Evolutionary conservation across 805 yeast genomes (phyloP).

Genomic region (Metschnikowia corniflorae): DNA sequence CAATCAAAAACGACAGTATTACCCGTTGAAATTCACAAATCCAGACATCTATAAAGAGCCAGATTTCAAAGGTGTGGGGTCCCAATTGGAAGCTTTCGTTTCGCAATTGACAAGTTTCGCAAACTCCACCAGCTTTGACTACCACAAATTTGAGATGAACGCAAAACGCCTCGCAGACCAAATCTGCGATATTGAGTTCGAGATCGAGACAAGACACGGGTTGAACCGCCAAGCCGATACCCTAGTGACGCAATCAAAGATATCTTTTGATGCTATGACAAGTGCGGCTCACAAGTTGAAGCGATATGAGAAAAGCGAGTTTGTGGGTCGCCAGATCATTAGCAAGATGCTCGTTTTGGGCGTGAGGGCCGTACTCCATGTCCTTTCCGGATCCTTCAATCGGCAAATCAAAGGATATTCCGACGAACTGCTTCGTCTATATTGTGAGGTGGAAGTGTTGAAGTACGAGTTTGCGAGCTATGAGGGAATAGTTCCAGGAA

Average conservation of each 20-base stretch:
- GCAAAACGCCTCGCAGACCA: neutral
- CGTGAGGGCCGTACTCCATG: neutral
- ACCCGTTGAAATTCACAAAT: too few species aligned
- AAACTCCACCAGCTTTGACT: neutral
- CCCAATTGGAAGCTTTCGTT: too few species aligned
- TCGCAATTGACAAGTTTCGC: neutral
- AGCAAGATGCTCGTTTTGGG: constrained; percentile 1
- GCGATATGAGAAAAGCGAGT: neutral
- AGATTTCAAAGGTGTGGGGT: too few species aligned
- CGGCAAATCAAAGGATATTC: neutral
- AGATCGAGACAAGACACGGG: constrained; percentile 1
- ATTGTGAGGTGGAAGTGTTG: neutral
- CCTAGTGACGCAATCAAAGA: neutral
- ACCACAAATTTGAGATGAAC: neutral
- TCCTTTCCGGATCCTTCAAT: neutral
- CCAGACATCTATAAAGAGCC: too few species aligned
- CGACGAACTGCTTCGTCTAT: neutral
- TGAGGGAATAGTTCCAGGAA: neutral
- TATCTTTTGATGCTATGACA: neutral
- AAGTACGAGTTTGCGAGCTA: neutral
- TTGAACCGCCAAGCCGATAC: too few species aligned
- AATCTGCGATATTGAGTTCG: constrained; percentile 2
- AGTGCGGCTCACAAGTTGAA: constrained; percentile 1
- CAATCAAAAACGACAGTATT: too few species aligned
- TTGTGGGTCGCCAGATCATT: neutral